A percentile compares a stretch with the other conserved stretches of the same genome.
Conservation (phyloP, 2,329 filamentous ascomycete genomes). For the Talaromyces sp. region DNA sequence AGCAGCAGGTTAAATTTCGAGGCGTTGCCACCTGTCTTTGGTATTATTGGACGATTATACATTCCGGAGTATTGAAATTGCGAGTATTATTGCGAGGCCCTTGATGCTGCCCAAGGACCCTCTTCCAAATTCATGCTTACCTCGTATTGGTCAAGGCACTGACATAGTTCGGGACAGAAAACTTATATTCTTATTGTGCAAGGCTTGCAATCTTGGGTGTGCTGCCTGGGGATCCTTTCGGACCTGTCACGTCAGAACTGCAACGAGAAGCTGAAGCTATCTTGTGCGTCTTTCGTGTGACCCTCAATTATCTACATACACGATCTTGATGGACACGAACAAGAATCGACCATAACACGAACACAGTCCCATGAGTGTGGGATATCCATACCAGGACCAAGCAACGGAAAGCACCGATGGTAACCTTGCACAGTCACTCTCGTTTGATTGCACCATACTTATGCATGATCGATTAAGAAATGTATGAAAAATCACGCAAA, state of each 20-base stretch:
- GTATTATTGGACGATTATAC: slow-evolving; percentile 14
- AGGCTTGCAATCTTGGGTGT: background rate
- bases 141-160: slow-evolving; percentile 10
- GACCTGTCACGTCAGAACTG: background rate
- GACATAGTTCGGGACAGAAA: background rate
- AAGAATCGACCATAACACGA: background rate
- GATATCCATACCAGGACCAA: background rate
- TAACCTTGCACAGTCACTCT: background rate
- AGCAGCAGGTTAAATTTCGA: background rate
- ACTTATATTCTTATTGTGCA: background rate
- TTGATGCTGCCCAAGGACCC: slow-evolving; percentile 11
- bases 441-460: background rate
- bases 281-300: background rate
- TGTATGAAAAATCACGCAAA: background rate
- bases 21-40: slow-evolving; percentile 15
- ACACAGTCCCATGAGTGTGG: background rate
- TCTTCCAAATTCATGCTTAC: background rate
- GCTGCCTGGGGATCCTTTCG: slow-evolving; percentile 8
- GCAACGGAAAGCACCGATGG: background rate
- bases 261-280: background rate
- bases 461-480: background rate
- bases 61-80: slow-evolving; percentile 1
- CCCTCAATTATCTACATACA: background rate
- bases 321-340: background rate
- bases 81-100: background rate